Base-by-base conservation (phyloP, 1,284 basidiomycete genomes). In the Coniferiporia sulphurascens region DNA sequence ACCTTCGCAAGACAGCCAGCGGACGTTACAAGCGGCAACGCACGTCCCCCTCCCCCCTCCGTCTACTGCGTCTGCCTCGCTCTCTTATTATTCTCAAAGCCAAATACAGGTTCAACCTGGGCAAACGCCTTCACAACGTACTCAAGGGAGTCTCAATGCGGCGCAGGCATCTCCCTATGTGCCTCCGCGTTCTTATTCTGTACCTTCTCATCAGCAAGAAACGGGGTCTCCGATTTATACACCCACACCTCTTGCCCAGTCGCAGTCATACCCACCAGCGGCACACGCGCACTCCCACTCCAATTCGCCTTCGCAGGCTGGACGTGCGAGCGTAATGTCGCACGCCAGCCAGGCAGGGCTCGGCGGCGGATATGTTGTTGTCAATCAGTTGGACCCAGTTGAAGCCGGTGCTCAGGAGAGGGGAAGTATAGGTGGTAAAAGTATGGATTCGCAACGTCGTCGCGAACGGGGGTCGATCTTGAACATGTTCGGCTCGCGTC, bases 281-380 rank as follows among this genome's bases (percentile, higher is more conserved):
- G 65, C 67, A 63, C 74, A 75, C 58, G 71, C 69, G 17, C 73
- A 67, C 51, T 71, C 70, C 22, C 71, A 67, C 58, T 41, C 38
- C 15, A 3, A 41, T 3, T 72, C 68, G 19, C 68, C 69, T 53
- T 70, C 71, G 41, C 71, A 73, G 38, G 38, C 7, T 41, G 44
- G 48, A 3, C 34, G 52, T 9, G n/a, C 45, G 21, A 59, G 58
- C 19, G 22, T n/a, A 9, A 15, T 22, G 19, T 38, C 12, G 35
- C 44, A 34, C 21, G 51, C 21, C 43, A n/a, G 35, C 10, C n/a
- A 48, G 17, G 44, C 41, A n/a, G 52, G 51, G 12, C 46, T 59
- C 32, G 58, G 34, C 13, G 58, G 58, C 19, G 58, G 52, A 36
- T 59, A 38, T 22, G 58, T 59, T 9, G 41, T 59, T n/a, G 52